Conservation (phyloP, 306 rosid species). For the Fragaria ananassa region DNA sequence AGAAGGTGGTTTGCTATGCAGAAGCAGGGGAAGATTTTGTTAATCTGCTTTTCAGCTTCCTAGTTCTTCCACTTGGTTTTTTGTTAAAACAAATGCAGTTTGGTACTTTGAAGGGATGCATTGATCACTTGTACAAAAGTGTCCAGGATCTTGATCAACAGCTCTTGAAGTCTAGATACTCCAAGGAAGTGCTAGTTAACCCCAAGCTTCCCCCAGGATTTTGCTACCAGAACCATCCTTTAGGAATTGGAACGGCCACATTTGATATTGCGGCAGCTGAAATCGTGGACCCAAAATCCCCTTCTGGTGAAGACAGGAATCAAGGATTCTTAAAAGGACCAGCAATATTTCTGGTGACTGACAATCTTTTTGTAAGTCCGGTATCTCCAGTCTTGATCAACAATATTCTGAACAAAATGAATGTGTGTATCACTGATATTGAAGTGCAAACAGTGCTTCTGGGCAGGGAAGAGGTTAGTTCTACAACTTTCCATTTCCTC, state of each 20-base stretch:
- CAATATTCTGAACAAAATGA: slow-evolving; percentile 2
- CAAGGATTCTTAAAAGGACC: not conserved
- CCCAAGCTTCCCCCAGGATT: slow-evolving; percentile 12
- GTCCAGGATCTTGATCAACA: slow-evolving; percentile 9
- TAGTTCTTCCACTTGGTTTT: slow-evolving; percentile 22
- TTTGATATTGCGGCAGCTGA: not conserved
- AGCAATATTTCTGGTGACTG: slow-evolving; percentile 7
- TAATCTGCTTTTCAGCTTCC: slow-evolving; percentile 16
- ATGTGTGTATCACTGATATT: slow-evolving; percentile 14
- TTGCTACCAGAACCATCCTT: not conserved
- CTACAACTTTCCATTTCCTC: not conserved
- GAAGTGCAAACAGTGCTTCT: slow-evolving; percentile 6
- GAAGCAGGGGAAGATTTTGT: slow-evolving; percentile 12
- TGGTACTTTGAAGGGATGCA: slow-evolving; percentile 11
- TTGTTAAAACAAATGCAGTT: not conserved
- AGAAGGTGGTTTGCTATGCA: slow-evolving; percentile 19
- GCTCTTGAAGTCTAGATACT: not conserved
- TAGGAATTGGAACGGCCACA: not conserved
- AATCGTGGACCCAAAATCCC: not conserved
- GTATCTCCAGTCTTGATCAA: not conserved
- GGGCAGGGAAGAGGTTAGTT: slow-evolving; percentile 15
- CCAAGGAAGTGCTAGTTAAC: slow-evolving; percentile 11
- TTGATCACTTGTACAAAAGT: slow-evolving; percentile 13
- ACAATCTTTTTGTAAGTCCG: slow-evolving; percentile 7
- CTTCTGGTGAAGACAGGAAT: not conserved